A percentile compares a stretch with the other conserved stretches of the same genome.
These are phyloP conservation scores for Colletotrichum abscissum DNA, from an alignment of 2,329 filamentous ascomycete genomes.

Conservation along the genomic window DNA sequence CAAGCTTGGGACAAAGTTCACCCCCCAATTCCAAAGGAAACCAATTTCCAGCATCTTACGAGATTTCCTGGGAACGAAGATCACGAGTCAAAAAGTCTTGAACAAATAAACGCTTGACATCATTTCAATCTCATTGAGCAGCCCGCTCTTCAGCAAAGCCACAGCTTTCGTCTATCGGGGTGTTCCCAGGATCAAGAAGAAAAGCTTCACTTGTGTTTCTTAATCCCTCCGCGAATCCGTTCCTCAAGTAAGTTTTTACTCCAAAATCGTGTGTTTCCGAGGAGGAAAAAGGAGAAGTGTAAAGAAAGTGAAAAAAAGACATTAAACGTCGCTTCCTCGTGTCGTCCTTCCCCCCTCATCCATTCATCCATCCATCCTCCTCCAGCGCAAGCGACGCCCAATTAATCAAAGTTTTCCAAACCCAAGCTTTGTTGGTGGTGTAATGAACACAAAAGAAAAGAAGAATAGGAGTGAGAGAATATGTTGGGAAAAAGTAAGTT, in stretches of 20 bases:
- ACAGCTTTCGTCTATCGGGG: not conserved
- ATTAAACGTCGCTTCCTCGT: slow-evolving; percentile 21
- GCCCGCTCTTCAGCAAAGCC: not conserved
- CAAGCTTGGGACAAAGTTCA: not conserved
- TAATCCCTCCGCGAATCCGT: not conserved
- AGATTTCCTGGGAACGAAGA: not conserved
- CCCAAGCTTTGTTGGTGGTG: not conserved
- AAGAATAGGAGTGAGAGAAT: not conserved
- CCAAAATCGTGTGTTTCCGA: not conserved
- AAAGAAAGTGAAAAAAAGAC: not conserved
- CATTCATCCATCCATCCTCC: not conserved
- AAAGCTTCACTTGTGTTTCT: not conserved
- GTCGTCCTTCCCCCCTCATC: not conserved
- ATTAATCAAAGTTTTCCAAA: not conserved
- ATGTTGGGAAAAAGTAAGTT: not conserved
- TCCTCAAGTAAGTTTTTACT: not conserved
- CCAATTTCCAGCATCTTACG: not conserved
- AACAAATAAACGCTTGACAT: not conserved
- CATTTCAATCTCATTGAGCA: not conserved
- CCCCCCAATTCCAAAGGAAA: not conserved
- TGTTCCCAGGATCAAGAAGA: not conserved
- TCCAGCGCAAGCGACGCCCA: not conserved
- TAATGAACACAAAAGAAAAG: slow-evolving; percentile 8
- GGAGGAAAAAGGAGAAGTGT: not conserved
- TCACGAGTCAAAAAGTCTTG: not conserved